Evolutionary conservation across 2,329 filamentous ascomycete species (phyloP).

Genomic region (Rosellinia necatrix): DNA sequence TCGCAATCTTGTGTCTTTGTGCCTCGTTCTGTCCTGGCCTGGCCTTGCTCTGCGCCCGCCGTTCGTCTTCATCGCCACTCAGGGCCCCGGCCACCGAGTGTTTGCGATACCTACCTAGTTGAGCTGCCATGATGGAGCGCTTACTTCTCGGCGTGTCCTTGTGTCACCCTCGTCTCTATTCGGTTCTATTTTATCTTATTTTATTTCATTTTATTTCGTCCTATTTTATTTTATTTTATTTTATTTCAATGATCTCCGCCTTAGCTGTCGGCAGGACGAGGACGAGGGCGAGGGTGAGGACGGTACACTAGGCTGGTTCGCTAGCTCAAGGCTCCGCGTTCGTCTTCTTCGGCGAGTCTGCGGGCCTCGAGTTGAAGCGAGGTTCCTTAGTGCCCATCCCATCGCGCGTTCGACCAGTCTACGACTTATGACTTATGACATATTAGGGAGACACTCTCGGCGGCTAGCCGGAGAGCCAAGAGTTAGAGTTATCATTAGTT

Average conservation of each 20-base stretch:
- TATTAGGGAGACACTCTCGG: constrained; percentile 12
- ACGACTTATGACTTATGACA: constrained; percentile 5
- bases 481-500: background rate
- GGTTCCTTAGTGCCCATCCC: constrained; percentile 24
- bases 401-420: constrained; percentile 6
- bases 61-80: constrained; percentile 6
- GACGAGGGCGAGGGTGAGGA: too few relatives aligned
- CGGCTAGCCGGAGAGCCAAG: constrained; percentile 14
- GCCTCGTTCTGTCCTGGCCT: too few relatives aligned
- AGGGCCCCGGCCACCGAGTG: constrained; percentile 25
- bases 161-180: constrained; percentile 18
- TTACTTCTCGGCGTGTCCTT: constrained; percentile 28
- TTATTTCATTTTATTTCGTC: too few relatives aligned
- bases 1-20: too few relatives aligned
- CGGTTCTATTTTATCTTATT: too few relatives aligned
- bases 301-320: too few relatives aligned
- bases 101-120: constrained; percentile 25
- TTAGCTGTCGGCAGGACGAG: too few relatives aligned
- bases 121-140: constrained; percentile 14
- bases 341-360: constrained; percentile 23
- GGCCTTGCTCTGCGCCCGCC: constrained; percentile 1
- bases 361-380: constrained; percentile 19
- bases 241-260: too few relatives aligned
- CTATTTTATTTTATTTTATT: too few relatives aligned
- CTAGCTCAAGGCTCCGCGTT: constrained; percentile 16